Evolutionary conservation across 805 yeast genomes (phyloP).

Genomic region (Candida pini): DNA sequence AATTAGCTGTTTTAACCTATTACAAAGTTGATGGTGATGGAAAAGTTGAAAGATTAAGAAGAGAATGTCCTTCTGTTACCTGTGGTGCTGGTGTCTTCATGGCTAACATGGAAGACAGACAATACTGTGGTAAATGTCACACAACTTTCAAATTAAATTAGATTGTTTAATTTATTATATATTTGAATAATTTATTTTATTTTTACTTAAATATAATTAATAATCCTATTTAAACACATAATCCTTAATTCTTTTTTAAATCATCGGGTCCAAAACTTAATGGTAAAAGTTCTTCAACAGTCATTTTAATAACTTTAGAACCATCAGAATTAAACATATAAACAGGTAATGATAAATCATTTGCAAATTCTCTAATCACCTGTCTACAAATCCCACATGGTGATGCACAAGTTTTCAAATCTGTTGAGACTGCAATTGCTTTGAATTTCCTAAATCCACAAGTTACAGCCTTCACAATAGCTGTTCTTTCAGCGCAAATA

Average conservation of each 20-base stretch:
- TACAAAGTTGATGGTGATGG: slow-evolving; percentile 99
- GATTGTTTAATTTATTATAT: slow-evolving; percentile 2
- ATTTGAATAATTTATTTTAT: no score
- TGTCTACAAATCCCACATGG: slow-evolving; percentile 98
- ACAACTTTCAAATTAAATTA: slow-evolving; percentile 66
- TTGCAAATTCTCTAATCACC: slow-evolving; percentile 75
- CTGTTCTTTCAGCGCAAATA: slow-evolving; percentile 72
- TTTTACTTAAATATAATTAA: no score
- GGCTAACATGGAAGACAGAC: slow-evolving; percentile 99
- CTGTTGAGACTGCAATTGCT: slow-evolving; percentile 67
- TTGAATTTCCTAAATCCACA: slow-evolving; percentile 37
- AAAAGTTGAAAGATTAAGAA: slow-evolving; percentile 96
- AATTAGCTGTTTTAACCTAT: slow-evolving; percentile 98
- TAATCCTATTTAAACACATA: no score
- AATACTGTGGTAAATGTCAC: slow-evolving; percentile 99
- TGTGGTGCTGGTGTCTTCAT: slow-evolving; percentile 99
- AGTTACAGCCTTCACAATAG: slow-evolving; percentile 51
- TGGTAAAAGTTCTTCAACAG: slow-evolving; percentile 67
- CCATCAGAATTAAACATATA: slow-evolving; percentile 65
- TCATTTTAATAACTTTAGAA: slow-evolving; percentile 35
- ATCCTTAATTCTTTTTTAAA: no score
- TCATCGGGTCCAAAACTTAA: slow-evolving; percentile 82
- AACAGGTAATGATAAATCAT: slow-evolving; percentile 40
- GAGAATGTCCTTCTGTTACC: slow-evolving; percentile 88
- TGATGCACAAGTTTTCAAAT: slow-evolving; percentile 51